Evolutionary conservation across 495 filamentous ascomycete species (phyloP), one percentile per base, ranked within the genome.

Genomic region (Hypoxylon lienhwacheense): DNA sequence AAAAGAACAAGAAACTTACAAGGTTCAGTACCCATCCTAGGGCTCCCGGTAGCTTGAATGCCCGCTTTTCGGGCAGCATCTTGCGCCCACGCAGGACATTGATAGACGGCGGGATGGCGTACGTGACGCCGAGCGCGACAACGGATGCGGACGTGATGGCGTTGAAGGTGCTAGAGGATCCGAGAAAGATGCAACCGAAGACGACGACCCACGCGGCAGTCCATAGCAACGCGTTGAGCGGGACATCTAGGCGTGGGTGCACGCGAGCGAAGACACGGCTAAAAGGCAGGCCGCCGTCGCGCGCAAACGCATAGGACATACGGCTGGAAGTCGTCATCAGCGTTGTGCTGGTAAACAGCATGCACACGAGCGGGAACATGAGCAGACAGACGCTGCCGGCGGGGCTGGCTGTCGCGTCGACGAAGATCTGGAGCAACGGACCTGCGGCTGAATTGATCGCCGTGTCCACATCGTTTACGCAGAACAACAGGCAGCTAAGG

Each of bases 261-360:
- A 90, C 77, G 21, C 73, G 73, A 14, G 85, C 78, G 56, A 91
- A 85, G 65, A 84, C 72, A 1, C 65, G 69, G 10, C 84, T 88
- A 33, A 80, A 80, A 0, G 88, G 88, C 10, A 90, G 75, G 16
- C 86, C 87, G 8, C 84, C 80, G 57, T 90, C 87, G 55, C 87
- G 79, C 20, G 82, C 82, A 56, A 91, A 91, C 1, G 87, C 86
- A 52, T 85, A 90, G 21, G 82, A 81, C 85, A 91, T 89, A 8
- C 88, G 82, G 51, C 80, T 86, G 42, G 81, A 84, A 7, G 88
- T 90, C 2, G 86, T 88, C 85, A 89, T 87, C 57, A 90, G 84
- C 10, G 78, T 82, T 1, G 77, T 86, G 1, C 80, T 77, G 5
- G 85, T 85, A 60, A 91, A 89, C 0, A 91, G 67, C 47, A 89